phyloP scores from a whole-genome alignment of 1,284 basidiomycete genomes.

The Tremellales sp. region DNA sequence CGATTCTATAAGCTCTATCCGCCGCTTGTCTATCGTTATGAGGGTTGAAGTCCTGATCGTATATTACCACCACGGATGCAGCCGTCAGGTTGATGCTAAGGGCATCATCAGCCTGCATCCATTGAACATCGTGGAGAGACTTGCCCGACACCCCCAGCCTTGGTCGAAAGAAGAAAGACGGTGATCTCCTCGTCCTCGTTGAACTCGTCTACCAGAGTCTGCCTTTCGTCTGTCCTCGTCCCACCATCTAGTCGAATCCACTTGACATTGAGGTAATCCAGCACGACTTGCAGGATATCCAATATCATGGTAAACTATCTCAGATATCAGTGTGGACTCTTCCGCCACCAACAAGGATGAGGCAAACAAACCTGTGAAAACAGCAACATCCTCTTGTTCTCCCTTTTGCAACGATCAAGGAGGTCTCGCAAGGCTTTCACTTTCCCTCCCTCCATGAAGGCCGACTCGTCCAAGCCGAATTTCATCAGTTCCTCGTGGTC shows the following conservation, averaged over 20 bases:
- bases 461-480: constrained; percentile 68
- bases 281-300: constrained; percentile 83
- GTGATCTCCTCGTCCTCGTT: constrained; percentile 88
- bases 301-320: constrained; percentile 86
- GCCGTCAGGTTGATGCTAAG: constrained; percentile 82
- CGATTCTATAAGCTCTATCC: constrained; percentile 97
- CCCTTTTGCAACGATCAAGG: constrained; percentile 63
- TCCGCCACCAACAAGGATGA: constrained; percentile 1
- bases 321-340: background rate
- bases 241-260: constrained; percentile 89
- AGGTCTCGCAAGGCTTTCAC: constrained; percentile 69
- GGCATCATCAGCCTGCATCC: background rate
- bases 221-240: constrained; percentile 89
- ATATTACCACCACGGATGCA: constrained; percentile 90
- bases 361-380: constrained; percentile 73
- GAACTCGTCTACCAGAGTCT: constrained; percentile 92
- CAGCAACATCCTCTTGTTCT: constrained; percentile 79
- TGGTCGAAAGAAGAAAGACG: constrained; percentile 91
- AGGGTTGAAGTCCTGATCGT: constrained; percentile 96
- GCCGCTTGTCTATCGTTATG: constrained; percentile 88
- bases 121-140: constrained; percentile 8
- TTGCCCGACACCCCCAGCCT: constrained; percentile 66
- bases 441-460: constrained; percentile 88
- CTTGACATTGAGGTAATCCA: constrained; percentile 70
- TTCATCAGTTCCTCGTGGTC: constrained; percentile 65